These are phyloP conservation scores for Arctium minus DNA, from an alignment of 129 eudicot species.

Conservation along the genomic window DNA sequence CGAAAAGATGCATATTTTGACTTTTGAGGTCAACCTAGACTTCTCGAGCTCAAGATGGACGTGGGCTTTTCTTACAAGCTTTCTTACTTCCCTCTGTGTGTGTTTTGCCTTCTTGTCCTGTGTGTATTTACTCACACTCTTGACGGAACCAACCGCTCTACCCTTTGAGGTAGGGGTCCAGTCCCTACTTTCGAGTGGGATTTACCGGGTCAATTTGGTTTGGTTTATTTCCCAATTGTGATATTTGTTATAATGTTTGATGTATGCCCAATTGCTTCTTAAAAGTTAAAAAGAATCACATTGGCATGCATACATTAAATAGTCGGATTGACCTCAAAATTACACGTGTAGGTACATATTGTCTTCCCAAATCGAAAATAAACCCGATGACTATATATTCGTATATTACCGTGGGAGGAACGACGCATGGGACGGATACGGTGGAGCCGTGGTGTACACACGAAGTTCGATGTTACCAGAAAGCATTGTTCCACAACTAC, in stretches of 20 bases:
- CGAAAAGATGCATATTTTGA: background rate
- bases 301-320: background rate
- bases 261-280: background rate
- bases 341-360: conserved; percentile 61
- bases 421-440: conserved; percentile 99
- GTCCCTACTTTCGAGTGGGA: background rate
- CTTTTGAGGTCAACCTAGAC: conserved; percentile 4
- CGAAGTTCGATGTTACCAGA: conserved; percentile 76
- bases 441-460: conserved; percentile 89
- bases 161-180: too few relatives aligned
- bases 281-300: background rate
- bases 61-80: too few relatives aligned
- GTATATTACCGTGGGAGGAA: conserved; percentile 89
- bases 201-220: background rate
- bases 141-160: too few relatives aligned
- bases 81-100: too few relatives aligned
- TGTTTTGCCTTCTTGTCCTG: too few relatives aligned
- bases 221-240: background rate
- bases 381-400: conserved; percentile 80
- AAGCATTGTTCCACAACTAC: conserved; percentile 62
- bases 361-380: conserved; percentile 70
- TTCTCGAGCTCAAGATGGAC: background rate
- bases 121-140: too few relatives aligned
- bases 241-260: background rate
- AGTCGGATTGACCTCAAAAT: background rate